These are phyloP conservation scores for Exophiala calicioides DNA, from an alignment of 2,329 filamentous ascomycete species.

Conservation along the genomic window DNA sequence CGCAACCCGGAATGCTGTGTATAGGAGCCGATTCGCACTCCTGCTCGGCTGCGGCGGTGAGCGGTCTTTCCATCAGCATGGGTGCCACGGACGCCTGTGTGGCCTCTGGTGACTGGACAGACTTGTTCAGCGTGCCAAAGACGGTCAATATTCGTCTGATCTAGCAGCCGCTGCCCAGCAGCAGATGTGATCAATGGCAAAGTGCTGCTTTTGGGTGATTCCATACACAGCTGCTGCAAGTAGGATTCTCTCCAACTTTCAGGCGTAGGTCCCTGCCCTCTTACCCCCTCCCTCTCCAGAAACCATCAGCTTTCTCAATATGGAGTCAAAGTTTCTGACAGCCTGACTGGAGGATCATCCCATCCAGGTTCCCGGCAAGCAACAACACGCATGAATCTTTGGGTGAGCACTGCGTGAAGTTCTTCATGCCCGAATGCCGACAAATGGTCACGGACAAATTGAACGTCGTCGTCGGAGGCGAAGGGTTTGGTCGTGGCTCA, in stretches of 20 bases:
- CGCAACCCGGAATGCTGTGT: constrained; percentile 47
- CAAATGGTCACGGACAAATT: constrained; percentile 38
- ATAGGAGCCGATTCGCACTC: constrained; percentile 52
- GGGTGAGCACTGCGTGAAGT: constrained; percentile 43
- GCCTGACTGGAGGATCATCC: neutral
- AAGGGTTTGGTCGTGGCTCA: constrained; percentile 50
- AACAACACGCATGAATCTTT: constrained; percentile 34
- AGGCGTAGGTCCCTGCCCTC: no score
- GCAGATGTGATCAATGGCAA: constrained; percentile 28
- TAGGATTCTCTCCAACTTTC: neutral
- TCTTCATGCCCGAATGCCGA: constrained; percentile 45
- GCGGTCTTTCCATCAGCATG: constrained; percentile 47
- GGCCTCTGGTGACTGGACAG: constrained; percentile 48
- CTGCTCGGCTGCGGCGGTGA: constrained; percentile 46
- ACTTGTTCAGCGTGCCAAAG: constrained; percentile 52
- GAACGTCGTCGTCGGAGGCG: constrained; percentile 48
- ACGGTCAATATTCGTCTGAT: constrained; percentile 45
- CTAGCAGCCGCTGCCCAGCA: constrained; percentile 33
- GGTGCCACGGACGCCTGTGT: constrained; percentile 50
- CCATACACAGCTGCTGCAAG: constrained; percentile 33
- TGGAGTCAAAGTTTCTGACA: neutral
- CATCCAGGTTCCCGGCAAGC: constrained; percentile 4
- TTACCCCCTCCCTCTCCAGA: no score
- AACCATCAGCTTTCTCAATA: no score
- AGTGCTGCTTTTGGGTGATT: constrained; percentile 46